Evolutionary conservation across 2,329 filamentous ascomycete genomes (phyloP).

Genomic region (Fusarium sp.): DNA sequence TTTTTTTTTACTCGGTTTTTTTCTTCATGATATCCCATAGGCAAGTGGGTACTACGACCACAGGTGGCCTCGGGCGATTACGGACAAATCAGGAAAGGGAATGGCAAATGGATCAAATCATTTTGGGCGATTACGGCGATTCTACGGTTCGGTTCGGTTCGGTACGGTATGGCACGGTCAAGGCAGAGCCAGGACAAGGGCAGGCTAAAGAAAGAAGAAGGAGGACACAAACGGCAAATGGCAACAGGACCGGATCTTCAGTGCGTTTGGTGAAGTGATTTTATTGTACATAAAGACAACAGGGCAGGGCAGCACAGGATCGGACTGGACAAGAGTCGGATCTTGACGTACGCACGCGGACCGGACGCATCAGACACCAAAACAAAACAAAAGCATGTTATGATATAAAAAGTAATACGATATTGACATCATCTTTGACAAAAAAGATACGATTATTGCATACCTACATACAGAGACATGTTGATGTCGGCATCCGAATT

Average conservation of each 20-base stretch:
- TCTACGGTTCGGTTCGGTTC: constrained; percentile 21
- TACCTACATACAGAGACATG: not conserved
- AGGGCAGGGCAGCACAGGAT: too few relatives aligned
- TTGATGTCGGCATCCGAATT: not conserved
- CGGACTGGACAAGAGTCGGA: constrained; percentile 3
- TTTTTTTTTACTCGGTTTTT: constrained; percentile 18
- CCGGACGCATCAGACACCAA: constrained; percentile 20
- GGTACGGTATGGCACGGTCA: constrained; percentile 23
- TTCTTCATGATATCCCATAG: constrained; percentile 46
- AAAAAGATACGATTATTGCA: not conserved
- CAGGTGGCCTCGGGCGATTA: constrained; percentile 37
- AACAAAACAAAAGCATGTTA: constrained; percentile 32
- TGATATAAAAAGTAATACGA: constrained; percentile 32
- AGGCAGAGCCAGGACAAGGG: constrained; percentile 16
- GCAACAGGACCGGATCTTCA: constrained; percentile 40
- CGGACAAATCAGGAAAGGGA: constrained; percentile 36
- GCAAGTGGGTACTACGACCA: constrained; percentile 42
- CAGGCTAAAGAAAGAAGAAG: constrained; percentile 19
- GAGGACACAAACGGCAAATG: constrained; percentile 37
- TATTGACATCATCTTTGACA: constrained; percentile 12
- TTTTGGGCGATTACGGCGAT: constrained; percentile 38
- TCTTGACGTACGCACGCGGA: constrained; percentile 19
- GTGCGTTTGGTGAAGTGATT: constrained; percentile 23
- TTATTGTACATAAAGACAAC: constrained; percentile 36
- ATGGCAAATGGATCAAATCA: constrained; percentile 32